Conservation (phyloP, 1,139 yeast genomes). For the Geotrichum candidum region DNA sequence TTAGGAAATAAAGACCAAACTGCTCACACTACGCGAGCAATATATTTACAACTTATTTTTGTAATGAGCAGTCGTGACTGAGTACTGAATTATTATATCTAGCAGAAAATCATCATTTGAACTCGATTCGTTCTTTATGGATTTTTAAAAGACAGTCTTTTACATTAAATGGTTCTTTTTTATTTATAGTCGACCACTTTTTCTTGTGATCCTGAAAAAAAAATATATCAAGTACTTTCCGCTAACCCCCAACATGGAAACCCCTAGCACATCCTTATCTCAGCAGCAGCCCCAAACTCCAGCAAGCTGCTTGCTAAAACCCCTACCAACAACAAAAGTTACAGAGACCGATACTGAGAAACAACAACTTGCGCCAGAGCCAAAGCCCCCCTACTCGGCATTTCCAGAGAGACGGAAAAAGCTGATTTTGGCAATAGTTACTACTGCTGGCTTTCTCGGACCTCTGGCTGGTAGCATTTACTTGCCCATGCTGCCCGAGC, state of each 20-base stretch:
- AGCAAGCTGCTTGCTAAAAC: neutral
- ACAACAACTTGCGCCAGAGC: neutral
- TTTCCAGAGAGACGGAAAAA: conserved; percentile 23
- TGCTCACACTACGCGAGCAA: neutral
- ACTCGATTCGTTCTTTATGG: no score
- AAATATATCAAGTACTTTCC: neutral
- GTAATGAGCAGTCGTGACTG: neutral
- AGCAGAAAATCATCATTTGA: no score
- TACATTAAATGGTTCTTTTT: neutral
- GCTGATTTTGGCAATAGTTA: conserved; percentile 37
- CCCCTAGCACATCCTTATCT: neutral
- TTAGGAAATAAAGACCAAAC: neutral
- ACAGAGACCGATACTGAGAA: neutral
- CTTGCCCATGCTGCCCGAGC: conserved; percentile 49
- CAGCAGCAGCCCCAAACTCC: neutral
- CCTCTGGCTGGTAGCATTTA: conserved; percentile 57
- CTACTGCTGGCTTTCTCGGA: conserved; percentile 51
- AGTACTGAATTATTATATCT: neutral
- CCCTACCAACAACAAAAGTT: neutral
- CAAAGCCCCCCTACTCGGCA: conserved; percentile 14
- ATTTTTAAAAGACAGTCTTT: neutral
- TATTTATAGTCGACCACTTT: neutral
- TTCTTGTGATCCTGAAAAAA: neutral
- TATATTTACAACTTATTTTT: neutral
- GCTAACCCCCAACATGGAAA: neutral